A percentile compares a stretch with the other conserved stretches of the same genome.
These are phyloP conservation scores for Chimonanthus praecox DNA, from an alignment of 164 flowering plant genomes.

Conservation along the genomic window DNA sequence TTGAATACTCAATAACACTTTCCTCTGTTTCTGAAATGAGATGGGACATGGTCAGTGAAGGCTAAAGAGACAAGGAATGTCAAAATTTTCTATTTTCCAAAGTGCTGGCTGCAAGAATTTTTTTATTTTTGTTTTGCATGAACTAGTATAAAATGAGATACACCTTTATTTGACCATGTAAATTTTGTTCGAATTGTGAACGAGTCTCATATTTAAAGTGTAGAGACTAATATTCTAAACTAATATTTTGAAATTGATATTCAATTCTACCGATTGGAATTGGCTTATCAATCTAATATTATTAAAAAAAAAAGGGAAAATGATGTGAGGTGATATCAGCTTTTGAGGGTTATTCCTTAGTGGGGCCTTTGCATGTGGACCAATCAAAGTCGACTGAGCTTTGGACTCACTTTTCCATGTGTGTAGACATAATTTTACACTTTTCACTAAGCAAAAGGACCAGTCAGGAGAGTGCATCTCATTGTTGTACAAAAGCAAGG, in stretches of 20 bases:
- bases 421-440: neutral
- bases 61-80: slow-evolving; percentile 2
- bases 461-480: no score
- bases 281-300: neutral
- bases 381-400: neutral
- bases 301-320: neutral
- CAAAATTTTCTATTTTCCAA: neutral
- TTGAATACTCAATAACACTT: neutral
- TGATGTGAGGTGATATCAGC: neutral
- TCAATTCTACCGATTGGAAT: no score
- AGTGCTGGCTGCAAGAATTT: no score
- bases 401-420: neutral
- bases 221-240: no score
- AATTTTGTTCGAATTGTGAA: no score
- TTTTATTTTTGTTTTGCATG: no score
- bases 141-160: neutral
- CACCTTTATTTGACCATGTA: neutral
- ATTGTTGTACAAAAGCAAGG: no score
- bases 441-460: neutral
- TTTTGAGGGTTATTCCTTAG: neutral
- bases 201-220: no score
- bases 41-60: neutral
- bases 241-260: no score
- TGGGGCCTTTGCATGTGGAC: neutral
- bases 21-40: neutral